These are phyloP conservation scores for Galerina sulciceps DNA, from an alignment of 768 basidiomycete species.

Conservation along the genomic window DNA sequence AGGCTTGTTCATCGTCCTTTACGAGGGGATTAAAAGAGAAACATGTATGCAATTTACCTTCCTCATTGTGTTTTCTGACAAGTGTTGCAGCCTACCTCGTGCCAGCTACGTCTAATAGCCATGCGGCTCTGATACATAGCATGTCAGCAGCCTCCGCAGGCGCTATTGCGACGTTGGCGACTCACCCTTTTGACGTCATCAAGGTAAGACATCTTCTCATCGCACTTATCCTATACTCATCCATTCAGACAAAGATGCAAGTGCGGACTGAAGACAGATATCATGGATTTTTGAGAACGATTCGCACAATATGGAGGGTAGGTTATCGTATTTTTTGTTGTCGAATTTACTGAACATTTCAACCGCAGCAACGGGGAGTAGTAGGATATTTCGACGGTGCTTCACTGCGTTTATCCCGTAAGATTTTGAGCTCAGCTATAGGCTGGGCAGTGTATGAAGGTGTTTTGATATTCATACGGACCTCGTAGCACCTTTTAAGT, in stretches of 20 bases:
- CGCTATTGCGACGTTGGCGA: conserved; percentile 80
- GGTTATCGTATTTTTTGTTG: conserved; percentile 21
- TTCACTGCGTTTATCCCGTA: conserved; percentile 81
- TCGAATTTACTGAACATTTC: background rate
- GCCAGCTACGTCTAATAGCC: conserved; percentile 44
- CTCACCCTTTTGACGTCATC: conserved; percentile 93
- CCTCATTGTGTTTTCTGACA: conserved; percentile 7
- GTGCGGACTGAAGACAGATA: conserved; percentile 82
- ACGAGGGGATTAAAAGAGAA: conserved; percentile 84
- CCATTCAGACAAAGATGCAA: conserved; percentile 83
- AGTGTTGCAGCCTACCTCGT: conserved; percentile 40
- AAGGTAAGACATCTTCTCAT: conserved; percentile 57
- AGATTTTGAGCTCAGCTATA: conserved; percentile 87
- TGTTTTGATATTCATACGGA: conserved; percentile 62
- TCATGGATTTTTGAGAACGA: conserved; percentile 69
- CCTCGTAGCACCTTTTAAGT: background rate
- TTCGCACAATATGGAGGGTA: conserved; percentile 71
- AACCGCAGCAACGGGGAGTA: conserved; percentile 73
- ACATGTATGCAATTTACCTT: conserved; percentile 47
- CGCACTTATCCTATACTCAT: background rate
- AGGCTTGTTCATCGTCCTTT: conserved; percentile 85
- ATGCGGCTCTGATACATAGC: conserved; percentile 60
- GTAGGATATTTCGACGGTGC: conserved; percentile 87
- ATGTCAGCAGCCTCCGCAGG: conserved; percentile 81
- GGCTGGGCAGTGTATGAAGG: conserved; percentile 94